These are phyloP conservation scores for Ettlia oleoabundans DNA, from an alignment of 139 green algal species.

Conservation along the genomic window DNA sequence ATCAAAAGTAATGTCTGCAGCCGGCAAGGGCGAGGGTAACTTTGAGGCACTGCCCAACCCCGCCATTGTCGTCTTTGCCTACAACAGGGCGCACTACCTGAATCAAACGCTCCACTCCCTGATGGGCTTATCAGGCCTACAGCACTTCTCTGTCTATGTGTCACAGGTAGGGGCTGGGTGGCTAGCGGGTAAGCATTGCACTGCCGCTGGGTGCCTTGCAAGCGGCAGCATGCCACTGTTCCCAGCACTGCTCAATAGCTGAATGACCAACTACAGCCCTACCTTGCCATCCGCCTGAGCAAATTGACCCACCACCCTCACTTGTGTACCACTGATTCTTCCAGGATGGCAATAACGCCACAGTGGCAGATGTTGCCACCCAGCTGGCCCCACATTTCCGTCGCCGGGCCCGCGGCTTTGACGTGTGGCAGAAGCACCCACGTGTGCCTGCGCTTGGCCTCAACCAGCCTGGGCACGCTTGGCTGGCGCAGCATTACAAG, in stretches of 20 bases:
- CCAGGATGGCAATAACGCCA: constrained; percentile 28
- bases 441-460: constrained; percentile 24
- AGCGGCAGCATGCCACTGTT: no score
- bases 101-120: constrained; percentile 47
- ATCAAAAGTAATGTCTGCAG: background rate
- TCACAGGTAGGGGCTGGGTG: constrained; percentile 40
- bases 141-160: constrained; percentile 45
- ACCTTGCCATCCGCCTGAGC: background rate
- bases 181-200: no score
- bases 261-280: background rate
- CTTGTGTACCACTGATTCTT: background rate
- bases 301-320: background rate
- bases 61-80: constrained; percentile 54
- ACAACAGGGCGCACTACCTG: constrained; percentile 45
- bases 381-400: background rate
- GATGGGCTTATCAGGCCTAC: constrained; percentile 34
- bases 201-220: no score
- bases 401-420: constrained; percentile 25
- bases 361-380: constrained; percentile 11
- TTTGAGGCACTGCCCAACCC: constrained; percentile 30
- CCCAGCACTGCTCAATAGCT: no score
- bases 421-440: constrained; percentile 42
- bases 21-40: no score
- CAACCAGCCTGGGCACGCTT: constrained; percentile 51
- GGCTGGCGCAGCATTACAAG: constrained; percentile 57